Percentiles rank a stretch among this genome's conserved stretches.
Evolutionary conservation across 1,139 yeast genomes (phyloP).

Genomic region (Protomyces arabidopsidicola): DNA sequence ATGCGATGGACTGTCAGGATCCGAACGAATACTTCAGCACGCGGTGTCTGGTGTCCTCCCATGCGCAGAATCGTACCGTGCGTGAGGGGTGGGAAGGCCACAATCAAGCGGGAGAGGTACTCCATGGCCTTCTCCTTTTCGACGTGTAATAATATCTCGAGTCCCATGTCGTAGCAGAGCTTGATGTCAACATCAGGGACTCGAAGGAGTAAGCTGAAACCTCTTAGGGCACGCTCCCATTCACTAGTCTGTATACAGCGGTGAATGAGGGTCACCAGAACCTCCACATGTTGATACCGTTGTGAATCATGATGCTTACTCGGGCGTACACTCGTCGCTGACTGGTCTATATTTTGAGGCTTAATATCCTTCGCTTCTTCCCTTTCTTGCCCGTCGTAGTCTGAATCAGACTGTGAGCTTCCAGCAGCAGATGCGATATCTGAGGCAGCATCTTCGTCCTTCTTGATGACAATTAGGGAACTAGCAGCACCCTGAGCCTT

Average conservation of each 20-base stretch:
- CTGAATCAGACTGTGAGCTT: background rate
- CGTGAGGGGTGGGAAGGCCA: constrained; percentile 15
- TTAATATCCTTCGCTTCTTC: background rate
- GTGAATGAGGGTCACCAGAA: constrained; percentile 24
- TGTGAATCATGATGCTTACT: constrained; percentile 4
- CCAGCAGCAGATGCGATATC: background rate
- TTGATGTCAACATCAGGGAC: constrained; percentile 20
- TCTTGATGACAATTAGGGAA: background rate
- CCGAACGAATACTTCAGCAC: constrained; percentile 19
- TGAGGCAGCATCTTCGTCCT: background rate
- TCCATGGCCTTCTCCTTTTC: constrained; percentile 4
- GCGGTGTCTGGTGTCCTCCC: background rate
- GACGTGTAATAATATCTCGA: constrained; percentile 22
- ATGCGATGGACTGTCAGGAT: constrained; percentile 4
- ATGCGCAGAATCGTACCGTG: background rate
- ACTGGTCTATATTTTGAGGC: too few species aligned
- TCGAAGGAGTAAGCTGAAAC: constrained; percentile 20
- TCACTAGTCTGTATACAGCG: constrained; percentile 9
- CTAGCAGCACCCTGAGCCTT: background rate
- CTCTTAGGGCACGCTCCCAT: constrained; percentile 17
- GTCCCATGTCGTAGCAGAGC: constrained; percentile 27
- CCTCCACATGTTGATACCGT: constrained; percentile 18
- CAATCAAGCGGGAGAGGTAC: constrained; percentile 19
- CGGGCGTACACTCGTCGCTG: background rate
- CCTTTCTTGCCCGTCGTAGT: background rate